phyloP scores from a whole-genome alignment of 164 flowering plant species.

The Houttuynia cordata region DNA sequence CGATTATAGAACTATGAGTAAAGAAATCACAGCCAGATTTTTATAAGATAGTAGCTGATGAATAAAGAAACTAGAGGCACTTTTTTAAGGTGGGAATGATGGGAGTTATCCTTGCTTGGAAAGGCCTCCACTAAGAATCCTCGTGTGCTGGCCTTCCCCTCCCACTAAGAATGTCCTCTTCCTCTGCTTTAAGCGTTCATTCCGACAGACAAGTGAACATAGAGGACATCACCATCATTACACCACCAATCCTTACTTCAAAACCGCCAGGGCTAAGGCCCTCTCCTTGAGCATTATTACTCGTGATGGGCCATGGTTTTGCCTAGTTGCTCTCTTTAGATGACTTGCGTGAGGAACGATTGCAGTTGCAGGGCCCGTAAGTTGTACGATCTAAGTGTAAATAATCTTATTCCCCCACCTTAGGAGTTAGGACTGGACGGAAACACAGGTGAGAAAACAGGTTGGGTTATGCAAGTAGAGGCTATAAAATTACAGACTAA shows the following conservation, averaged over 20 bases:
- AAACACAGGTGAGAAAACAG: too few species aligned
- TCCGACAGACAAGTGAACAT: slow-evolving; percentile 1
- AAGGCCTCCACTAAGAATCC: slow-evolving; percentile 10
- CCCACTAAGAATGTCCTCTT: neutral
- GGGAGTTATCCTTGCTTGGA: slow-evolving; percentile 2
- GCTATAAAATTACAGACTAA: too few species aligned
- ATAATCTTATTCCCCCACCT: too few species aligned
- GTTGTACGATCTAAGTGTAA: too few species aligned
- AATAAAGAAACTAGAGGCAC: neutral
- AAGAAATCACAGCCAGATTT: neutral
- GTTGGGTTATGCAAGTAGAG: too few species aligned
- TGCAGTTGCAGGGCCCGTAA: too few species aligned
- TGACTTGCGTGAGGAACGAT: too few species aligned
- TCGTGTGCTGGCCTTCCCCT: slow-evolving; percentile 4
- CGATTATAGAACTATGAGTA: neutral
- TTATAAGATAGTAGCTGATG: neutral
- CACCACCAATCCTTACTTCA: neutral
- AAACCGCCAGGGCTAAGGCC: neutral
- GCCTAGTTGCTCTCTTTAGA: too few species aligned
- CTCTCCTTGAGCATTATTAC: neutral
- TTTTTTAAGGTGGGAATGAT: neutral
- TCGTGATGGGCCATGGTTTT: too few species aligned
- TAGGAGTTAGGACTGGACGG: too few species aligned
- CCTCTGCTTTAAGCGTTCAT: neutral
- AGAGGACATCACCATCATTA: slow-evolving; percentile 1